These are phyloP conservation scores for Claviceps fusiformis DNA, from an alignment of 2,329 filamentous ascomycete genomes.

Conservation along the genomic window DNA sequence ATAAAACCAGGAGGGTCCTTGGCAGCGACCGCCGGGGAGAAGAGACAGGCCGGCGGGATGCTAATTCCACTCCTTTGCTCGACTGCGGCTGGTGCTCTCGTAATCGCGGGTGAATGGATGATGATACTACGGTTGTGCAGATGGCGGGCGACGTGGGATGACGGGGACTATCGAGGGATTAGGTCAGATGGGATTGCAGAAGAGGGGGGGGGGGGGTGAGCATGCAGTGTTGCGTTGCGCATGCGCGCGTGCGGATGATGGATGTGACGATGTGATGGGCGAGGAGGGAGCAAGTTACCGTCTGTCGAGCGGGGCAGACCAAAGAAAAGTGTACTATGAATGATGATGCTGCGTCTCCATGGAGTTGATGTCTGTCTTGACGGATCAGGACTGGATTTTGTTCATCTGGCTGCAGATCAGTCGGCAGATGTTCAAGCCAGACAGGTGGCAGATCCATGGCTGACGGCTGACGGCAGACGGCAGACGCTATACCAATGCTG, in stretches of 20 bases:
- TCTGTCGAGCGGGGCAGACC: too few relatives aligned
- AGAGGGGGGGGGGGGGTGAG: neutral
- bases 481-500: neutral
- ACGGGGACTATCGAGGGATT: neutral
- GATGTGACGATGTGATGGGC: neutral
- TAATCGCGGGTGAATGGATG: too few relatives aligned
- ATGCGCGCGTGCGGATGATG: neutral
- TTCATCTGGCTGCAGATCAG: neutral
- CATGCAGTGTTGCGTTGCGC: neutral
- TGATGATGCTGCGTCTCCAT: too few relatives aligned
- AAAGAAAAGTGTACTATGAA: too few relatives aligned
- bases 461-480: neutral
- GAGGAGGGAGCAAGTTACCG: neutral
- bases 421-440: too few relatives aligned
- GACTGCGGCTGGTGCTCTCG: too few relatives aligned
- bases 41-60: too few relatives aligned
- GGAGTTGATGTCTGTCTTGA: too few relatives aligned
- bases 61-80: too few relatives aligned
- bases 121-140: neutral
- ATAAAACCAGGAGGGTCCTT: neutral
- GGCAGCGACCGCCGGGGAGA: too few relatives aligned
- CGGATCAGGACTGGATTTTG: neutral
- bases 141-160: neutral
- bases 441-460: too few relatives aligned
- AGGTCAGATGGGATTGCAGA: neutral